phyloP scores from a whole-genome alignment of 768 basidiomycete species.

The Clitopilus hobsonii region DNA sequence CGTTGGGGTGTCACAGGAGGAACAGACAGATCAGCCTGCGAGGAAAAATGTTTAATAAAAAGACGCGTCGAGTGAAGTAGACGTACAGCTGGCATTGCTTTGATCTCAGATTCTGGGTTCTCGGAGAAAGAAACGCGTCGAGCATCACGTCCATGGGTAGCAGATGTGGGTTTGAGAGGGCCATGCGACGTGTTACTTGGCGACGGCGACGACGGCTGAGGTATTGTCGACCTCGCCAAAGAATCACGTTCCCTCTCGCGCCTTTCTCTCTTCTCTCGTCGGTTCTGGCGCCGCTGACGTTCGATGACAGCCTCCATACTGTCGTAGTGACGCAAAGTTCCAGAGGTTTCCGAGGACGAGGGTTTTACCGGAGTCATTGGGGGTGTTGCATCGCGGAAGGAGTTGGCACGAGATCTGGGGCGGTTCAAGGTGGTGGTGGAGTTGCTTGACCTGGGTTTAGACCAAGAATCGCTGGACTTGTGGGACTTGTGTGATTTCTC shows the following conservation, averaged over 20 bases:
- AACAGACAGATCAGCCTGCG: constrained; percentile 11
- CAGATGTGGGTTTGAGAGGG: constrained; percentile 40
- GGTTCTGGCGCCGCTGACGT: constrained; percentile 58
- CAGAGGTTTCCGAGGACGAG: constrained; percentile 46
- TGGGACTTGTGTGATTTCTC: constrained; percentile 27
- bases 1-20: constrained; percentile 56
- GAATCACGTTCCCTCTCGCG: constrained; percentile 45
- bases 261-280: constrained; percentile 46
- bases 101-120: constrained; percentile 23
- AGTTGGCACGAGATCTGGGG: constrained; percentile 41
- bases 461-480: constrained; percentile 28
- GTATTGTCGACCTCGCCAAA: constrained; percentile 23
- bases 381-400: constrained; percentile 50
- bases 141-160: constrained; percentile 55
- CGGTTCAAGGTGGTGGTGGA: constrained; percentile 27
- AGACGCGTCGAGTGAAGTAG: constrained; percentile 27
- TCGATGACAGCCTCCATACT: constrained; percentile 79
- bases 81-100: constrained; percentile 35
- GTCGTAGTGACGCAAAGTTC: constrained; percentile 56
- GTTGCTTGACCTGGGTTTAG: constrained; percentile 29
- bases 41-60: constrained; percentile 1
- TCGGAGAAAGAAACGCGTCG: constrained; percentile 29
- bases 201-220: constrained; percentile 44
- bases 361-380: constrained; percentile 61
- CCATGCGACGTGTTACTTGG: constrained; percentile 45